Conservation (phyloP, 495 filamentous ascomycete genomes). For the Neurospora sublineolata region DNA sequence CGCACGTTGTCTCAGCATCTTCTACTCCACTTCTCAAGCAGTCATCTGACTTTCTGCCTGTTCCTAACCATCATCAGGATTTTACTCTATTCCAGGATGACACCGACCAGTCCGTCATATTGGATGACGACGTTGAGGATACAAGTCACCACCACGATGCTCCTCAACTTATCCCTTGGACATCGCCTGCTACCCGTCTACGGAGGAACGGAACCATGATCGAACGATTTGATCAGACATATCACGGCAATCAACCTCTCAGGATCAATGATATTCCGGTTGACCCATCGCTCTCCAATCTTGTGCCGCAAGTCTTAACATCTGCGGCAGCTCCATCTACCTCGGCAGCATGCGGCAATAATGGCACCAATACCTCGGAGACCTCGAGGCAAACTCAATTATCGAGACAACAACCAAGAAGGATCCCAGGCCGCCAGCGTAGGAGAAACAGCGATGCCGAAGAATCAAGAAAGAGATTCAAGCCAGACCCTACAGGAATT, state of each 20-base stretch:
- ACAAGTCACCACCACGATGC: constrained; percentile 3
- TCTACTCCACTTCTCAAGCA: neutral
- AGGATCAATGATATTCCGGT: constrained; percentile 1
- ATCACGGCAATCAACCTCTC: constrained; percentile 7
- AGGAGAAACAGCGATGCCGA: neutral
- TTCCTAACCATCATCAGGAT: constrained; percentile 4
- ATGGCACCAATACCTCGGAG: neutral
- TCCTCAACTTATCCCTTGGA: constrained; percentile 17
- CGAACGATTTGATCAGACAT: constrained; percentile 18
- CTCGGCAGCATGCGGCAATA: neutral
- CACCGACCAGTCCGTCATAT: constrained; percentile 9
- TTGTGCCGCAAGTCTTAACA: neutral
- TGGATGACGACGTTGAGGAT: constrained; percentile 14
- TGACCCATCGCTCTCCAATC: constrained; percentile 11
- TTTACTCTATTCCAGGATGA: constrained; percentile 16
- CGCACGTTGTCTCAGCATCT: neutral
- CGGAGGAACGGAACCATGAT: constrained; percentile 17
- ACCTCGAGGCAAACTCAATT: neutral
- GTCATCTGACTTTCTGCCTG: neutral
- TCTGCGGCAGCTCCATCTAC: neutral
- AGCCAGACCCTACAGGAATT: neutral
- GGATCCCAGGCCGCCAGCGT: neutral
- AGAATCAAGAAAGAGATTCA: neutral
- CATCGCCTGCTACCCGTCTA: constrained; percentile 20
- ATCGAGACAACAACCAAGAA: neutral